Base-by-base conservation (phyloP, 2,329 filamentous ascomycete species). In the Dactylellina drechsleri region DNA sequence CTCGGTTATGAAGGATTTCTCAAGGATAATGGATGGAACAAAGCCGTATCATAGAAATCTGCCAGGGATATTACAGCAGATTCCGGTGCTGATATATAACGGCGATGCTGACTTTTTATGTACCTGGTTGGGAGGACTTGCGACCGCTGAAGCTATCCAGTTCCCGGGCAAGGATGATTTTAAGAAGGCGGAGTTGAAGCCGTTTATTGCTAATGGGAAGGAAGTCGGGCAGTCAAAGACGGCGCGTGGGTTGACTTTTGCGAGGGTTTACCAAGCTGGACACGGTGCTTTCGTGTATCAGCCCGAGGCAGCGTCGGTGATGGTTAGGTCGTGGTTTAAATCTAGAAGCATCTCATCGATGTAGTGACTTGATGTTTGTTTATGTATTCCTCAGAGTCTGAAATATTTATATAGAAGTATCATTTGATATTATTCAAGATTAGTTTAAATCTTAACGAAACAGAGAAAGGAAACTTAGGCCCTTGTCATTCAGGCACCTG, bases 271-370 rank as follows among this genome's bases (percentile, higher is more conserved):
- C 82, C 88, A 89, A 77, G 95, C 90, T 80, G 95, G 95, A 78
- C 95, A 98, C 86, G 98, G 98, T 94, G 93, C 97, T 50, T 95
- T 95, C 20, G 92, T 93, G 84, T 92, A 98, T 84, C 93, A 98
- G 85, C 94, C 95, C 15, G 91, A 91, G 83, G 87, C 91, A 36
- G 92, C 91, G 70, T 86, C 96, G 77, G 91, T 97, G 84, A 94
- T 98, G 85, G 88, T 96, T 82, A 97, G 97, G 87, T 89, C 93
- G 84, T 98, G 94, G 94, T 83, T 98, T 81, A 86, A n/a, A 36
- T 28, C 52, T 23, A 23, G 12, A 15, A 36, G 43, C 31, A 36
- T 36, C 31, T 36, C 31, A 36, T 36, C 31, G 31, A 36, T 36
- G 31, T 36, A 36, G 31, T 36, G 31, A 1, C 10, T 7, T 36